A percentile compares a stretch with the other conserved stretches of the same genome.
phyloP scores from a whole-genome alignment of 1,284 basidiomycete genomes.

The Clitocybe nebularis region DNA sequence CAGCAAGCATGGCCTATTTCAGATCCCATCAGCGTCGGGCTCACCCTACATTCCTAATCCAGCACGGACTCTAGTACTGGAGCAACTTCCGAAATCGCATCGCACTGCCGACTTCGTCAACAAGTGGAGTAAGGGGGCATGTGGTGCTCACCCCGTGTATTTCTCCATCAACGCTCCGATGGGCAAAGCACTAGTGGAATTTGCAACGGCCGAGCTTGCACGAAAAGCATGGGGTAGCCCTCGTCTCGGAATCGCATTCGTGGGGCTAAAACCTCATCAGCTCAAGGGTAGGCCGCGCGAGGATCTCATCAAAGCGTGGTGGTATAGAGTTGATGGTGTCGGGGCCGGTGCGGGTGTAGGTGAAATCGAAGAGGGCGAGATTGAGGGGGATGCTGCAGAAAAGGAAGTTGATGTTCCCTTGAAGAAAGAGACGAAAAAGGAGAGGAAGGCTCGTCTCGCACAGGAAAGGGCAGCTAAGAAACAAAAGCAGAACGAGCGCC shows the following conservation, averaged over 20 bases:
- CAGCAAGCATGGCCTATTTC: conserved; percentile 40
- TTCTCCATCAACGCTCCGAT: conserved; percentile 33
- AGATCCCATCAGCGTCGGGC: too few relatives aligned
- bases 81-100: conserved; percentile 47
- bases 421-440: conserved; percentile 37
- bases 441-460: conserved; percentile 33
- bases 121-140: conserved; percentile 43
- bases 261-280: conserved; percentile 25
- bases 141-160: conserved; percentile 31
- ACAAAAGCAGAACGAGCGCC: conserved; percentile 3
- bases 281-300: conserved; percentile 42
- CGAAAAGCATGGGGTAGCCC: conserved; percentile 49
- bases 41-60: too few relatives aligned
- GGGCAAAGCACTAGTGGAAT: conserved; percentile 54
- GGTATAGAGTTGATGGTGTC: conserved; percentile 41
- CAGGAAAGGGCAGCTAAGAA: conserved; percentile 32
- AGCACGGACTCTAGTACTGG: background rate
- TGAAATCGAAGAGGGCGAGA: conserved; percentile 37
- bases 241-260: conserved; percentile 28
- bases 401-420: conserved; percentile 15
- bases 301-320: conserved; percentile 50
- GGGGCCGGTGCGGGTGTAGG: conserved; percentile 35
- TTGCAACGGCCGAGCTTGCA: conserved; percentile 40
- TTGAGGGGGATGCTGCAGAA: conserved; percentile 27
- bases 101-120: conserved; percentile 39